Base-by-base conservation (phyloP, 805 yeast species). In the Monosporozyma unispora region DNA sequence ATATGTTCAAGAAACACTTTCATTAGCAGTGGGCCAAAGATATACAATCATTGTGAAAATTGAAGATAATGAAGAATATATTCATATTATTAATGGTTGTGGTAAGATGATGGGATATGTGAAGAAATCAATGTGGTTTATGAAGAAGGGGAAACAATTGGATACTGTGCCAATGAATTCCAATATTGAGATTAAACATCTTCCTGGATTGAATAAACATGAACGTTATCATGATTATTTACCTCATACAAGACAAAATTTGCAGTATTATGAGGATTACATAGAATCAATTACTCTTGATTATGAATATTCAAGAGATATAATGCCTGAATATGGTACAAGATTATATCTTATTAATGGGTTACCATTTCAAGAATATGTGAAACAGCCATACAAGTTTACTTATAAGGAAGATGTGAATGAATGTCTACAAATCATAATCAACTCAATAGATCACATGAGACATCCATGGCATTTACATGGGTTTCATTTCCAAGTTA, bases 21-120 rank as follows among this genome's bases (percentile, higher is more conserved):
- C 73, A 50, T 50, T 80, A 28, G 79, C 89, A 0, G 88, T 83
- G 5, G 96, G 91, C 2, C 96, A 88, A 68, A 71, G 96, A 57
- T 79, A 80, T 60, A 76, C 87, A 10, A 80, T 84, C 1, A 63
- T 85, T 46, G 58, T 87, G 22, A 74, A 69, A 31, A 74, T 87
- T 53, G 64, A 57, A 62, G 67, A 42, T 66, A 71, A 78, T 54
- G 59, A 27, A 52, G 35, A 47, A 3, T 31, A 27, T 5, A 14
- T 57, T 4, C 50, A 48, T 33, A 66, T 82, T 48, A 75, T 82
- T 55, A 78, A 77, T 49, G 71, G 75, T 6, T 61, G 80, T 52
- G 79, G 77, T 60, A 72, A 48, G 70, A 77, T 51, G 77, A 75
- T 69, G 73, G 70, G 79, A 71, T 62, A 75, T 69, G 58, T 62